Evolutionary conservation across 2,329 filamentous ascomycete genomes (phyloP).

Genomic region (Pseudopithomyces maydicus): DNA sequence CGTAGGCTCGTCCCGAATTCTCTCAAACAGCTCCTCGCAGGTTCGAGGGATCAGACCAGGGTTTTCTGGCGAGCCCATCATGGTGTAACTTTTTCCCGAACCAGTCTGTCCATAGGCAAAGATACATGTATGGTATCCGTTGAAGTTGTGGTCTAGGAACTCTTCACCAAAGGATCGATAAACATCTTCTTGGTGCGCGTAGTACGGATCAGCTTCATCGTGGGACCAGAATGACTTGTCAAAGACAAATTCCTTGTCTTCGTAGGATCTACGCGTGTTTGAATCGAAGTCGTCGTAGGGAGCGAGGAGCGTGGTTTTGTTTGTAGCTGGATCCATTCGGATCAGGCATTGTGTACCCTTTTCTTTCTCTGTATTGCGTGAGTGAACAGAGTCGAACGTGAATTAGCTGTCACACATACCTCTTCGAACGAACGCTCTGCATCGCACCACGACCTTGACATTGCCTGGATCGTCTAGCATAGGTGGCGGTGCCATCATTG

Average conservation of each 20-base stretch:
- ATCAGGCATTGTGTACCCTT: conserved; percentile 84
- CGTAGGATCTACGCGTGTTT: conserved; percentile 73
- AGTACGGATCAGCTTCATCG: conserved; percentile 76
- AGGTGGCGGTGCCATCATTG: conserved; percentile 38
- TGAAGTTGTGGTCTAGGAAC: conserved; percentile 98
- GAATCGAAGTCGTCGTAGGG: conserved; percentile 63
- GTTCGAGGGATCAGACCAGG: conserved; percentile 93
- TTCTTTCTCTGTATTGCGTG: conserved; percentile 69
- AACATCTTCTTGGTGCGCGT: conserved; percentile 89
- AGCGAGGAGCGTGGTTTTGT: conserved; percentile 79
- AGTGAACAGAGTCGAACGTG: conserved; percentile 17
- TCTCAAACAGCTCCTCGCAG: conserved; percentile 93
- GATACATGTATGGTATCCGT: conserved; percentile 98
- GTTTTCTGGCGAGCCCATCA: conserved; percentile 86
- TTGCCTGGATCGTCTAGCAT: conserved; percentile 51
- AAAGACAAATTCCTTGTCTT: conserved; percentile 93
- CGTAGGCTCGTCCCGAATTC: conserved; percentile 83
- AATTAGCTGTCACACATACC: conserved; percentile 33
- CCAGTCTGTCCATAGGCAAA: conserved; percentile 98
- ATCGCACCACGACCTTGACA: conserved; percentile 58
- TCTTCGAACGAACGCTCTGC: conserved; percentile 54
- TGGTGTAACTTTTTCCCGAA: conserved; percentile 97
- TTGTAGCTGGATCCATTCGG: conserved; percentile 84
- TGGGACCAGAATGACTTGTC: conserved; percentile 99
- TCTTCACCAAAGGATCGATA: conserved; percentile 95